Base-by-base conservation (phyloP, 306 rosid species). In the Canavalia ensiformis region DNA sequence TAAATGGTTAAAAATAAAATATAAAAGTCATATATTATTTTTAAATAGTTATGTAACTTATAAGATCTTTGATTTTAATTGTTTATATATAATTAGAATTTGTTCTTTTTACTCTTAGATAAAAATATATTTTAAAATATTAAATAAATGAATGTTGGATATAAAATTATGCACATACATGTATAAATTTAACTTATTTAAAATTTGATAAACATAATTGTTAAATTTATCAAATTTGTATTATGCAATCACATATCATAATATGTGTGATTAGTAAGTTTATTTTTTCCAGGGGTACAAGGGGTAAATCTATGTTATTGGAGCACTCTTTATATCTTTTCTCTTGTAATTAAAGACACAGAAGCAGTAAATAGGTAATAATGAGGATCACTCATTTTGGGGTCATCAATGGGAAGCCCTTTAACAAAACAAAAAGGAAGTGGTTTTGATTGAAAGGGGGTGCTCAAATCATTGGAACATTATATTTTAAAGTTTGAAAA, bases 391-490 rank as follows among this genome's bases (percentile, higher is more conserved):
- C n/a, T 71, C 77, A 78, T 81, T 83, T 75, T 60, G 81, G 81
- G 84, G 74, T 81, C 69, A 76, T 84, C 80, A 81, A 56, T 77
- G 35, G 50, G 33, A 7, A 77, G 59, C 80, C 84, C 77, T 74
- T 83, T 73, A 79, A 59, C 83, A 76, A 87, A 83, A 80, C 87
- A 81, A 82, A 80, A 68, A 68, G 84, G 83, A 60, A 6, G 83
- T 73, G 77, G 86, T 80, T 84, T 83, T 80, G 82, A 77, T 81
- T 77, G 80, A 87, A 88, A 83, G 81, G 71, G 81, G 82, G 82
- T 31, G 85, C 79, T 84, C 84, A 91, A 90, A 90, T 91, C 90
- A 93, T 91, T 93, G 89, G 90, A 84, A 82, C 88, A 87, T 90
- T 88, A 90, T 87, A 84, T 86, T 82, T 54, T 41, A 83, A 79